These are phyloP conservation scores for Candida glucosophila DNA, from an alignment of 1,139 yeast species.

Conservation along the genomic window DNA sequence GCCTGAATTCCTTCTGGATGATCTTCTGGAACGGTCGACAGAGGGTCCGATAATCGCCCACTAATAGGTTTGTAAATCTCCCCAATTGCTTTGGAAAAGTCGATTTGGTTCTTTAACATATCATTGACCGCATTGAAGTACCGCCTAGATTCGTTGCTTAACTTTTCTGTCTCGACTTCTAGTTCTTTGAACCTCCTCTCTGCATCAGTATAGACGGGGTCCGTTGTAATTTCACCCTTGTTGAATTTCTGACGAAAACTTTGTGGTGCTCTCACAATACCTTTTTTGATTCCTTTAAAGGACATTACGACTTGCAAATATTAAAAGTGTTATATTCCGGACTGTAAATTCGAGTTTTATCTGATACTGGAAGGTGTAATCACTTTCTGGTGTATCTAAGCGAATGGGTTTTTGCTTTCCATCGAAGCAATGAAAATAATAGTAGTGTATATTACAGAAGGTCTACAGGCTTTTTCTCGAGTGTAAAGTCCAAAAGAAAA, in stretches of 20 bases:
- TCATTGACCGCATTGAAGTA: slow-evolving; percentile 88
- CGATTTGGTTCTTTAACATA: slow-evolving; percentile 88
- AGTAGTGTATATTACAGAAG: too few relatives aligned
- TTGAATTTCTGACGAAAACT: slow-evolving; percentile 68
- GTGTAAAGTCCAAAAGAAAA: too few relatives aligned
- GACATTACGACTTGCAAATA: slow-evolving; percentile 48
- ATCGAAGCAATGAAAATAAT: too few relatives aligned
- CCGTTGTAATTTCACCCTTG: slow-evolving; percentile 80
- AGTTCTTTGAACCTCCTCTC: slow-evolving; percentile 91
- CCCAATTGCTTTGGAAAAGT: slow-evolving; percentile 87
- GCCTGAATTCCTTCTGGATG: slow-evolving; percentile 96
- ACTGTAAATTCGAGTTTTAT: too few relatives aligned
- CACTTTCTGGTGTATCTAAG: too few relatives aligned
- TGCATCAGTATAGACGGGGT: slow-evolving; percentile 88
- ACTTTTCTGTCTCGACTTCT: slow-evolving; percentile 80
- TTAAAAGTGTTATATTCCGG: too few relatives aligned
- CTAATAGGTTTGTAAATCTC: slow-evolving; percentile 94
- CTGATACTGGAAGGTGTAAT: too few relatives aligned
- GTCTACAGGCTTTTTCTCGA: too few relatives aligned
- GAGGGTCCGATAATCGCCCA: slow-evolving; percentile 87
- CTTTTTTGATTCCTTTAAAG: slow-evolving; percentile 87
- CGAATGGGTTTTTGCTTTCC: too few relatives aligned
- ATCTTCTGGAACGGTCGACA: slow-evolving; percentile 77
- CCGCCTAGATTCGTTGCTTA: slow-evolving; percentile 83
- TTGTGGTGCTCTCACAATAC: slow-evolving; percentile 81